Evolutionary conservation across 768 basidiomycete species (phyloP).

Genomic region (Suillus subalutaceus): DNA sequence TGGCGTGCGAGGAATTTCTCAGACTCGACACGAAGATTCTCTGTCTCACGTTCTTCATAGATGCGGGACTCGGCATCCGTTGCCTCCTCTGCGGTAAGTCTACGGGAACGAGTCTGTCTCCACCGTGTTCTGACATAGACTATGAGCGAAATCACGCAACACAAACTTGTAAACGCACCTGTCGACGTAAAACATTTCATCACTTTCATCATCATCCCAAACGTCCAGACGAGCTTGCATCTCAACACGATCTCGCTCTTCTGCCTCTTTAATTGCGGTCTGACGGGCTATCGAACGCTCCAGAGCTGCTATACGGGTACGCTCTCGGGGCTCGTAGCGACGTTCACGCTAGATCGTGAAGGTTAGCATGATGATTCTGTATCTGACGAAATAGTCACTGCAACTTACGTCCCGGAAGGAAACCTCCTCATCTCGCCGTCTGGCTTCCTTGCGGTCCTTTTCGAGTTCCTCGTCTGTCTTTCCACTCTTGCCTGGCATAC

Average conservation of each 20-base stretch:
- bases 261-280: slow-evolving; percentile 68
- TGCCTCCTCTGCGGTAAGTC: slow-evolving; percentile 76
- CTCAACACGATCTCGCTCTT: slow-evolving; percentile 79
- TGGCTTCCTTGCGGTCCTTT: slow-evolving; percentile 72
- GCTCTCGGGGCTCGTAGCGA: slow-evolving; percentile 90
- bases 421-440: slow-evolving; percentile 78
- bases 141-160: background rate
- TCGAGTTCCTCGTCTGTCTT: slow-evolving; percentile 93
- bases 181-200: slow-evolving; percentile 92
- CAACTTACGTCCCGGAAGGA: slow-evolving; percentile 83
- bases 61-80: slow-evolving; percentile 83
- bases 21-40: slow-evolving; percentile 85
- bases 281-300: slow-evolving; percentile 79
- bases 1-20: slow-evolving; percentile 93
- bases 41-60: slow-evolving; percentile 84
- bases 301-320: slow-evolving; percentile 73
- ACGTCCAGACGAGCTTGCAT: slow-evolving; percentile 82
- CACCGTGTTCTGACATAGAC: slow-evolving; percentile 65
- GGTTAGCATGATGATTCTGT: slow-evolving; percentile 6
- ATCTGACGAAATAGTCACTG: background rate
- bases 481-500: slow-evolving; percentile 35
- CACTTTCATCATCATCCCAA: slow-evolving; percentile 92
- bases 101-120: slow-evolving; percentile 74
- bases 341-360: slow-evolving; percentile 71
- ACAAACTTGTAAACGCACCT: slow-evolving; percentile 52